These are phyloP conservation scores for Gaeumannomyces tritici DNA, from an alignment of 2,329 filamentous ascomycete species.

Conservation along the genomic window DNA sequence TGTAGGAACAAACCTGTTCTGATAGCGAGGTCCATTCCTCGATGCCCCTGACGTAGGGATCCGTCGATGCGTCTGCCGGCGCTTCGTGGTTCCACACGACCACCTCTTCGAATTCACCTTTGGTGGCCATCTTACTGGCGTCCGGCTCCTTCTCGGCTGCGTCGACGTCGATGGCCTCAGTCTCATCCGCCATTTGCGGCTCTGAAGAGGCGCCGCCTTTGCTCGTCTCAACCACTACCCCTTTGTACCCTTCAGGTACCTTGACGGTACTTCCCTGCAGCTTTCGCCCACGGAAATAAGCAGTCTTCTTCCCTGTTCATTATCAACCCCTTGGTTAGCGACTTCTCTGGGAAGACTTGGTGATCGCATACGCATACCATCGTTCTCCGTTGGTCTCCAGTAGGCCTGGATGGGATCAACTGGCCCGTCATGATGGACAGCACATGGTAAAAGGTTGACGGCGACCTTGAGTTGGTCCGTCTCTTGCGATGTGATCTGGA, in stretches of 20 bases:
- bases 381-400: constrained; percentile 50
- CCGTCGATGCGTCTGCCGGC: constrained; percentile 47
- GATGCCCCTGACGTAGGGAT: constrained; percentile 65
- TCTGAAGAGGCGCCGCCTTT: constrained; percentile 20
- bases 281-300: constrained; percentile 74
- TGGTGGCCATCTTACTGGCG: constrained; percentile 49
- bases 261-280: constrained; percentile 57
- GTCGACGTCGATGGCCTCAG: constrained; percentile 20
- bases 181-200: constrained; percentile 6
- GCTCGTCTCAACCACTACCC: constrained; percentile 44
- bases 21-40: constrained; percentile 75
- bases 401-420: constrained; percentile 55
- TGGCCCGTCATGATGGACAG: constrained; percentile 68
- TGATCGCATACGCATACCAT: constrained; percentile 9
- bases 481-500: constrained; percentile 23
- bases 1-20: constrained; percentile 22
- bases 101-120: constrained; percentile 63
- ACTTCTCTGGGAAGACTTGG: background rate
- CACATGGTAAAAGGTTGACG: constrained; percentile 70
- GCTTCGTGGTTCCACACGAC: constrained; percentile 79
- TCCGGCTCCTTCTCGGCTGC: constrained; percentile 32
- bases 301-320: constrained; percentile 28
- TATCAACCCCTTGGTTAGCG: background rate
- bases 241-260: constrained; percentile 64
- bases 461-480: constrained; percentile 28